Evolutionary conservation across 2,329 filamentous ascomycete species (phyloP).

Genomic region (Arthrocladium fulminans): DNA sequence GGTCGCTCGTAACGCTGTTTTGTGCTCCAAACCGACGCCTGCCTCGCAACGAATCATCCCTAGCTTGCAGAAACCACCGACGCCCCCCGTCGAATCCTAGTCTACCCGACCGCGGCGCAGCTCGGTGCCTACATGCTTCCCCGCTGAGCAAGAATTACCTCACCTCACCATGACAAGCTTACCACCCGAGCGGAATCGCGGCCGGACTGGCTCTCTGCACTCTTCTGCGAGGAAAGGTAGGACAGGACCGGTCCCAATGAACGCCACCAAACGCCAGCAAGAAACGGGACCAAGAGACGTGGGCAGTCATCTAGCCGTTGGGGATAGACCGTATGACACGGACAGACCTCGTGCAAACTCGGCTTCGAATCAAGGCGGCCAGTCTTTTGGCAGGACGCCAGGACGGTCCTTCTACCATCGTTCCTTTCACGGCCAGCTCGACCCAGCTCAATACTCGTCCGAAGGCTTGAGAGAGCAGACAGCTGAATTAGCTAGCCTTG

Average conservation of each 20-base stretch:
- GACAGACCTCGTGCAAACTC: slow-evolving; percentile 17
- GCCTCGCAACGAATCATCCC: neutral
- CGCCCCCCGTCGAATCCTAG: neutral
- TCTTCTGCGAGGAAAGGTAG: slow-evolving; percentile 4
- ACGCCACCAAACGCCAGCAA: neutral
- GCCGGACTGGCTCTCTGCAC: slow-evolving; percentile 4
- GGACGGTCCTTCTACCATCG: slow-evolving; percentile 38
- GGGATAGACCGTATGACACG: slow-evolving; percentile 15
- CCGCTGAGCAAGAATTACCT: neutral
- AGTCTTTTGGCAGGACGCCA: slow-evolving; percentile 29
- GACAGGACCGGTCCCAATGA: neutral
- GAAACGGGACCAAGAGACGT: neutral
- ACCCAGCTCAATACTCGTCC: slow-evolving; percentile 63
- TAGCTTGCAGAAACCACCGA: neutral
- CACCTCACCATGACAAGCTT: neutral
- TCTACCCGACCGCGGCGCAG: neutral
- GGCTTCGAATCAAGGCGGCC: slow-evolving; percentile 11
- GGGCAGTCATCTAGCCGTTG: slow-evolving; percentile 10
- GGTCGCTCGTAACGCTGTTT: neutral
- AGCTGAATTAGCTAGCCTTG: slow-evolving; percentile 74
- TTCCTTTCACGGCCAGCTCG: slow-evolving; percentile 35
- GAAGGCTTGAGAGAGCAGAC: slow-evolving; percentile 77
- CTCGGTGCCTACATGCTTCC: neutral
- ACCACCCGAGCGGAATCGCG: neutral
- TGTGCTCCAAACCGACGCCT: neutral